phyloP scores from a whole-genome alignment of 805 yeast genomes.

The Grigorovia humatica region DNA sequence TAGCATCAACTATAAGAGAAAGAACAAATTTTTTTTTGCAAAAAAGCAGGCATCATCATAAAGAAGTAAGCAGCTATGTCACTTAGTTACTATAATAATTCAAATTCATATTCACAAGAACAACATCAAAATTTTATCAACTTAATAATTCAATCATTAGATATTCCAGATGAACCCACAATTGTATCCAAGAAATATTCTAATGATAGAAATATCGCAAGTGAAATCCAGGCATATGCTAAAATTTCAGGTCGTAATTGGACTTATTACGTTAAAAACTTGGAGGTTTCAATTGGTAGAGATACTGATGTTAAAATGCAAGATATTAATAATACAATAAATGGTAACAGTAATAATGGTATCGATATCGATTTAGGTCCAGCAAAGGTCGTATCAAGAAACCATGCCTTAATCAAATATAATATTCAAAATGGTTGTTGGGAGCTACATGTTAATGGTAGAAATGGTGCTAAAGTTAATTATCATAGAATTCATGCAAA shows the following conservation, averaged over 20 bases:
- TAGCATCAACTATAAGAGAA: background rate
- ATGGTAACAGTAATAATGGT: background rate
- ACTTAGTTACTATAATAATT: background rate
- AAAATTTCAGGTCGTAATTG: slow-evolving; percentile 87
- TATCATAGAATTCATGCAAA: slow-evolving; percentile 40
- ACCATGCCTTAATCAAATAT: slow-evolving; percentile 77
- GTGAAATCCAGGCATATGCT: slow-evolving; percentile 95
- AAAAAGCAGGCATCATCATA: background rate
- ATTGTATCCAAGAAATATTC: slow-evolving; percentile 63
- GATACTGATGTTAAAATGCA: slow-evolving; percentile 38
- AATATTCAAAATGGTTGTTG: slow-evolving; percentile 67
- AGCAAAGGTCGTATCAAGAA: slow-evolving; percentile 90
- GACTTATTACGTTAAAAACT: slow-evolving; percentile 84
- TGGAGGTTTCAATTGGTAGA: slow-evolving; percentile 77
- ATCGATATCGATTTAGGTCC: slow-evolving; percentile 86
- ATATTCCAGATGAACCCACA: slow-evolving; percentile 64
- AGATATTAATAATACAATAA: slow-evolving; percentile 5
- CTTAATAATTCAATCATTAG: slow-evolving; percentile 60
- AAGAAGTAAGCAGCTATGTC: background rate
- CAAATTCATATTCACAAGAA: slow-evolving; percentile 12
- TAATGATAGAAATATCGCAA: slow-evolving; percentile 53
- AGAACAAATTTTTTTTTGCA: no score
- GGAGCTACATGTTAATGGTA: slow-evolving; percentile 76
- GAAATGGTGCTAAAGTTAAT: slow-evolving; percentile 91
- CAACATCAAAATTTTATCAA: slow-evolving; percentile 49